Conservation (phyloP, 164 flowering plant genomes). For the Platanus orientalis region DNA sequence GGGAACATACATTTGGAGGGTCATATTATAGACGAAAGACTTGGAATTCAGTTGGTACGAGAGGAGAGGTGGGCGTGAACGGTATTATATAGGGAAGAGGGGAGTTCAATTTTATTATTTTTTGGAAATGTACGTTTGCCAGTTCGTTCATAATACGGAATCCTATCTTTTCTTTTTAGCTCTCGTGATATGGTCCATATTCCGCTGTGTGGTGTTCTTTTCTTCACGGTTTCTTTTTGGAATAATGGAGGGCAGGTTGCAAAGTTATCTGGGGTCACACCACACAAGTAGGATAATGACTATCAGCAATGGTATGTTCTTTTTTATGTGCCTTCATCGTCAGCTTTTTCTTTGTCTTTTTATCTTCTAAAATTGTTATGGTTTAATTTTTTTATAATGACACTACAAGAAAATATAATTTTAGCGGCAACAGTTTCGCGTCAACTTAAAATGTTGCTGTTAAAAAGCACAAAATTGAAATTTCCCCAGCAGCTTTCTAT, state of each 20-base stretch:
- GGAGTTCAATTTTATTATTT: background rate
- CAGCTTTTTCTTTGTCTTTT: background rate
- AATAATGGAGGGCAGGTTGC: background rate
- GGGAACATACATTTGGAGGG: background rate
- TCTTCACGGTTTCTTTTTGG: background rate
- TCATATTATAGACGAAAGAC: too few species aligned
- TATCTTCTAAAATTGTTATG: too few species aligned
- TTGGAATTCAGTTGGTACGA: background rate
- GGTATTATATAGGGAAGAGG: conserved; percentile 5
- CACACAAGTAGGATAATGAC: conserved; percentile 1
- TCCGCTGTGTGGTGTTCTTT: background rate
- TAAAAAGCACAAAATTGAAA: too few species aligned
- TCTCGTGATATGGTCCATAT: background rate
- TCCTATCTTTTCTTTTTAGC: background rate
- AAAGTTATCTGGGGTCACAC: background rate
- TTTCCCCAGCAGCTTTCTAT: too few species aligned
- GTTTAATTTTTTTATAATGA: too few species aligned
- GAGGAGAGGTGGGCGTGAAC: background rate
- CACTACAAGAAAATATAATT: too few species aligned
- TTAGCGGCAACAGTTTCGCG: too few species aligned
- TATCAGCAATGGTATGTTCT: background rate
- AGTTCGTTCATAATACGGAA: conserved; percentile 16
- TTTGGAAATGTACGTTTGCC: background rate
- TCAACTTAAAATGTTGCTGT: too few species aligned
- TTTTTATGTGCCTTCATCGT: background rate